phyloP scores from a whole-genome alignment of 805 yeast genomes.

The Candida schatavii region DNA sequence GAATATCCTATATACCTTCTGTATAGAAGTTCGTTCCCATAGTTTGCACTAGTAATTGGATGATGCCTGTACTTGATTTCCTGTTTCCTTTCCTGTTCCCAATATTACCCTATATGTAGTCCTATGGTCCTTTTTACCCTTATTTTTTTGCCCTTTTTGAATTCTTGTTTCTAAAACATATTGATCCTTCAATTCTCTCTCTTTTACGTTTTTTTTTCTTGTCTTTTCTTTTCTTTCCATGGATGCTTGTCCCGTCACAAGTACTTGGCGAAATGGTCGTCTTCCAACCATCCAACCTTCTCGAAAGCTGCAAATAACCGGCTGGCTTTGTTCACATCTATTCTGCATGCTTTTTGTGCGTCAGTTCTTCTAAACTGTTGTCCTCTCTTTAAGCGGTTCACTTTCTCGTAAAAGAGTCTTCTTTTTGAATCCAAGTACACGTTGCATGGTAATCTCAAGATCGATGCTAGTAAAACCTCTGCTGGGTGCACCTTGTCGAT shows the following conservation, averaged over 20 bases:
- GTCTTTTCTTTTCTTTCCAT: not conserved
- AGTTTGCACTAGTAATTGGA: too few relatives aligned
- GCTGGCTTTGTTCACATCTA: conserved; percentile 95
- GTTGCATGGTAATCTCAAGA: conserved; percentile 83
- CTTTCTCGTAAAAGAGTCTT: conserved; percentile 86
- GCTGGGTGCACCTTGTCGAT: conserved; percentile 81
- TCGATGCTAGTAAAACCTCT: conserved; percentile 80
- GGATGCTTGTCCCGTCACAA: conserved; percentile 5
- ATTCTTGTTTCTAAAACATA: not conserved
- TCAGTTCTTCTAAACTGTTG: conserved; percentile 93
- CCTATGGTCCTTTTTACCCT: not conserved
- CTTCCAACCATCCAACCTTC: conserved; percentile 88
- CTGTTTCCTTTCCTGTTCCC: not conserved
- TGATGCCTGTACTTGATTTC: too few relatives aligned
- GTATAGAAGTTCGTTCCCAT: too few relatives aligned
- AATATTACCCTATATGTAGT: not conserved
- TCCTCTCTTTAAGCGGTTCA: conserved; percentile 63
- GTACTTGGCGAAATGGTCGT: conserved; percentile 54
- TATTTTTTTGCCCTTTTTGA: not conserved
- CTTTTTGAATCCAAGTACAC: conserved; percentile 68
- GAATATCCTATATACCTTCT: too few relatives aligned
- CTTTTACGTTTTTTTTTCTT: not conserved
- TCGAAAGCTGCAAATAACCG: conserved; percentile 88
- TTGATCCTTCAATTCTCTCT: not conserved
- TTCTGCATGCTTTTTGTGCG: conserved; percentile 96